Percentiles rank a stretch among this genome's conserved stretches.
These are phyloP conservation scores for Trichoderma afroharzianum DNA, from an alignment of 2,329 filamentous ascomycete genomes.

Conservation along the genomic window DNA sequence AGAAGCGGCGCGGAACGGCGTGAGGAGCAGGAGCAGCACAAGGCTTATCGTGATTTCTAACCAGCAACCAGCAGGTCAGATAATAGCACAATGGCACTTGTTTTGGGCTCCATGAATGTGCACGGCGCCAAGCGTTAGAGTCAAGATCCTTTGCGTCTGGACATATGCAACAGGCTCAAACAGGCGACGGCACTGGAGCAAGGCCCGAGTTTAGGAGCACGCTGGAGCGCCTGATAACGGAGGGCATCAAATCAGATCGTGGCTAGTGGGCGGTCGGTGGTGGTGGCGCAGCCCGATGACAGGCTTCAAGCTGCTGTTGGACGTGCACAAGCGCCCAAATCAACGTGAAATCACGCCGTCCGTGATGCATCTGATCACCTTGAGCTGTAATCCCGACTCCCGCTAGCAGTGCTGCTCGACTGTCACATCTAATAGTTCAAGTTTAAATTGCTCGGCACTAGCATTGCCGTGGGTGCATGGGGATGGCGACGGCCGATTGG, in stretches of 20 bases:
- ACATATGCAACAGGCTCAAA: conserved; percentile 14
- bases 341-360: too few relatives aligned
- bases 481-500: not conserved
- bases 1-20: conserved; percentile 1
- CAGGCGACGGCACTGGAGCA: not conserved
- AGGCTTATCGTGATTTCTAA: conserved; percentile 7
- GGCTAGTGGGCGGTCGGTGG: conserved; percentile 1
- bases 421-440: not conserved
- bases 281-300: conserved; percentile 9
- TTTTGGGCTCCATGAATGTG: conserved; percentile 5
- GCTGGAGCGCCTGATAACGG: not conserved
- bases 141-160: conserved; percentile 7
- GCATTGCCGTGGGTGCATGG: not conserved
- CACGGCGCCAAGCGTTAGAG: conserved; percentile 8
- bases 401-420: not conserved
- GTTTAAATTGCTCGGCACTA: not conserved
- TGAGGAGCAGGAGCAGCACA: not conserved
- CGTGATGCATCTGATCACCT: not conserved
- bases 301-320: not conserved
- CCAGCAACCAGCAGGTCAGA: not conserved
- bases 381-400: not conserved
- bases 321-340: conserved; percentile 1
- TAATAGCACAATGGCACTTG: conserved; percentile 5
- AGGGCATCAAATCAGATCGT: not conserved
- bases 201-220: not conserved